Evolutionary conservation across 257 asterid genomes (phyloP).

Genomic region (Jacaranda mimosifolia): DNA sequence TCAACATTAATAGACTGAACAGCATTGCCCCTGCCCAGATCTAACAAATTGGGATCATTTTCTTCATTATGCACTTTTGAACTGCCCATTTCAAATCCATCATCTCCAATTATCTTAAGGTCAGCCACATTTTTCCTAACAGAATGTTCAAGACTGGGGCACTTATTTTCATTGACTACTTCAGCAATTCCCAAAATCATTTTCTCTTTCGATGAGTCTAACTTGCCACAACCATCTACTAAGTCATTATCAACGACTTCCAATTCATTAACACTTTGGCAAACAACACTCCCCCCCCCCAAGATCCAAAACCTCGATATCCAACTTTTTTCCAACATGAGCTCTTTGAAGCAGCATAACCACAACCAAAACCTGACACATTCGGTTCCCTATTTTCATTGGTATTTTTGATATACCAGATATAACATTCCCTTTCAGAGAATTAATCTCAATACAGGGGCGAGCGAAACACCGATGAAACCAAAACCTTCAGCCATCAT

Average conservation of each 20-base stretch:
- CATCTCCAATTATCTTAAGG: no score
- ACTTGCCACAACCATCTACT: not conserved
- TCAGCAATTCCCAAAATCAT: no score
- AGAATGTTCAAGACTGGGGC: slow-evolving; percentile 6
- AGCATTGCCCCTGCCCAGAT: no score
- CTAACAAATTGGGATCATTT: no score
- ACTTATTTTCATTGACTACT: no score
- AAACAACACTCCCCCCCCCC: slow-evolving; percentile 26
- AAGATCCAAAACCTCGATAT: slow-evolving; percentile 22
- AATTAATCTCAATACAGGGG: slow-evolving; percentile 50
- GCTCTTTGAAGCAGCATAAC: slow-evolving; percentile 31
- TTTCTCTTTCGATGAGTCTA: no score
- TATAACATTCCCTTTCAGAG: slow-evolving; percentile 53
- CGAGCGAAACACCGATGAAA: slow-evolving; percentile 41
- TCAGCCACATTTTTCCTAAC: not conserved
- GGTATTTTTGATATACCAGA: slow-evolving; percentile 45
- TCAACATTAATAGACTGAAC: slow-evolving; percentile 17
- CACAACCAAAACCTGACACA: slow-evolving; percentile 19
- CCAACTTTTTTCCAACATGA: slow-evolving; percentile 19
- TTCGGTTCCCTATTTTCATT: slow-evolving; percentile 39
- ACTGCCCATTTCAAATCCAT: no score
- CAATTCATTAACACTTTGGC: slow-evolving; percentile 17
- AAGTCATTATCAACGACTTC: slow-evolving; percentile 25
- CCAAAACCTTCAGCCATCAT: no score
- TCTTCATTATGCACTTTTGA: no score